Conservation (phyloP, 352 stramenopile genomes). For the Pythium sp. region DNA sequence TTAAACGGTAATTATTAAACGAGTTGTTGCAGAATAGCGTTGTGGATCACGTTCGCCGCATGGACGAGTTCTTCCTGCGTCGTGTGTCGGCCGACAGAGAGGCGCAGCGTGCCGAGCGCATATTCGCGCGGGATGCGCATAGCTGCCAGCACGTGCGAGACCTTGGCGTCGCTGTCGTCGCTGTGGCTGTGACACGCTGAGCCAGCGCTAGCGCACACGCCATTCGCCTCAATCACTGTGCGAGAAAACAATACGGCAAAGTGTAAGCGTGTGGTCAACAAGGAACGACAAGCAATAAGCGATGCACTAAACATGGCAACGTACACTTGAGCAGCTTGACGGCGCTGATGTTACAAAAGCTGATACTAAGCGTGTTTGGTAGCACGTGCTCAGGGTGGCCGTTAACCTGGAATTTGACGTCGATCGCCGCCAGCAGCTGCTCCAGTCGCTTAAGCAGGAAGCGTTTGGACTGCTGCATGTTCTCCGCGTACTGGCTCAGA, state of each 20-base stretch:
- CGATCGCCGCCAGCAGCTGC: conserved; percentile 34
- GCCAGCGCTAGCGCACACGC: conserved; percentile 90
- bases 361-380: conserved; percentile 97
- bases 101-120: conserved; percentile 91
- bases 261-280: neutral
- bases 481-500: conserved; percentile 64
- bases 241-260: neutral
- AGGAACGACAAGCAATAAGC: neutral
- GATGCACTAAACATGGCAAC: conserved; percentile 7
- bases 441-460: conserved; percentile 54
- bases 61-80: conserved; percentile 84
- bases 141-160: conserved; percentile 91
- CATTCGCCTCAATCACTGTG: conserved; percentile 69
- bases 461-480: conserved; percentile 65
- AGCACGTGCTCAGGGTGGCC: conserved; percentile 81
- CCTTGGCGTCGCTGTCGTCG: conserved; percentile 41
- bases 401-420: conserved; percentile 78
- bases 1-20: conserved; percentile 15
- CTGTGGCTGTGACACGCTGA: conserved; percentile 92
- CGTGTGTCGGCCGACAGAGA: conserved; percentile 92
- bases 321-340: conserved; percentile 78
- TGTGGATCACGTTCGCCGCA: conserved; percentile 82
- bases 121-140: conserved; percentile 90
- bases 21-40: conserved; percentile 37
- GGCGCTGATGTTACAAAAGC: conserved; percentile 86